These are phyloP conservation scores for Hemisphaericaspora subhashii DNA, from an alignment of 1,139 yeast species.

Conservation along the genomic window DNA sequence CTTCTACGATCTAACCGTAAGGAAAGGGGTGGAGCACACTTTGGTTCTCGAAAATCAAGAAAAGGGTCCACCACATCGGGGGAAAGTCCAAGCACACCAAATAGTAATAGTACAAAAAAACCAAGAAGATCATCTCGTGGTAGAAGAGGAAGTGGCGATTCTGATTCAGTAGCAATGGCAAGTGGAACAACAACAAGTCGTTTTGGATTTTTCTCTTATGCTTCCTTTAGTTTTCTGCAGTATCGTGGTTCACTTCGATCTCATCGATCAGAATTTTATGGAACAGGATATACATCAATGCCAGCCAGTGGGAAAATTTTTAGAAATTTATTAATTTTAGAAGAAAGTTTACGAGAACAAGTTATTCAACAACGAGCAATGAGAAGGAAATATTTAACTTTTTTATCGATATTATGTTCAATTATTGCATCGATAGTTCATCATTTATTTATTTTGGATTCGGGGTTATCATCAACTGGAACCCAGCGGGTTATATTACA, in stretches of 20 bases:
- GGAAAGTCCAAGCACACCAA: too few species aligned
- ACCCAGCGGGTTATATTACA: constrained; percentile 52
- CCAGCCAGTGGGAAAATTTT: constrained; percentile 73
- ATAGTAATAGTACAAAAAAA: too few species aligned
- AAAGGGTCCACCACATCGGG: constrained; percentile 6
- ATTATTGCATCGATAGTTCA: constrained; percentile 43
- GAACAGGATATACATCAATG: constrained; percentile 42
- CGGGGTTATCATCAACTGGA: constrained; percentile 22
- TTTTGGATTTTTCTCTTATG: too few species aligned
- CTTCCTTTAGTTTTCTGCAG: too few species aligned
- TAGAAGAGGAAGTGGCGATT: constrained; percentile 18
- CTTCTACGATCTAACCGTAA: too few species aligned
- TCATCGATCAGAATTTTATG: constrained; percentile 28
- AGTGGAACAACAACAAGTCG: too few species aligned
- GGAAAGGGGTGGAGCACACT: too few species aligned
- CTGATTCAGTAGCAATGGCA: constrained; percentile 20
- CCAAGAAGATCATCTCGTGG: constrained; percentile 5
- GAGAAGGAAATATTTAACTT: constrained; percentile 71
- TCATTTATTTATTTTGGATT: constrained; percentile 36
- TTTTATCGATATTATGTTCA: constrained; percentile 55
- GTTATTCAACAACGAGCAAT: constrained; percentile 68
- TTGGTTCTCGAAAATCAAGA: constrained; percentile 1
- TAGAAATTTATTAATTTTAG: constrained; percentile 77
- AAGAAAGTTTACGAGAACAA: constrained; percentile 81
- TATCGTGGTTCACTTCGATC: too few species aligned